Evolutionary conservation across 1,284 basidiomycete species (phyloP), one percentile per base, ranked within the genome.

Genomic region (Ustilago bromivora): DNA sequence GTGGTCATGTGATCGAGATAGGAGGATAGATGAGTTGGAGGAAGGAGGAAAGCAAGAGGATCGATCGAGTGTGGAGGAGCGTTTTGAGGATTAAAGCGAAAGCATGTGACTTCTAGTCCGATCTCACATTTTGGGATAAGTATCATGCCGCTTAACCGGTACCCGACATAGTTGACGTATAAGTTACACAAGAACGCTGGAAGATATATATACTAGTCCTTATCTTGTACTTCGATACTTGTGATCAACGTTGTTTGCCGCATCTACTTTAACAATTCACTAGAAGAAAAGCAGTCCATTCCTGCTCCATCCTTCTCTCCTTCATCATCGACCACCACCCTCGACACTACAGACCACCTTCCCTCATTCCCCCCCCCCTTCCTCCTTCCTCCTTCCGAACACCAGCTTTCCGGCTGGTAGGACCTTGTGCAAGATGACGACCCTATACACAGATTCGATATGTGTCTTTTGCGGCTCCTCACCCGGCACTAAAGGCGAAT

Each of bases 391-490:
- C 52, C 28, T 36, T 36, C n/a, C 64, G 31, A n/a, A 41, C 57
- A n/a, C 35, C 36, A 8, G 9, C 11, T 41, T 13, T 34, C 49
- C 7, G 36, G 3, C n/a, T 17, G 31, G 10, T 19, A 13, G 49
- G 2, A 32, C 32, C 23, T 28, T 28, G 10, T 3, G 9, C 19
- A 65, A 41, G 34, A 77, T 77, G 75, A 13, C 61, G n/a, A 54
- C 40, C 17, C 32, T 35, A 8, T 77, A 55, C 51, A 71, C 70
- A 52, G 66, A 80, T 41, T 80, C 82, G 28, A 69, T 85, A 70
- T 85, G 84, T 43, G 85, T 87, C 51, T 87, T 87, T 55, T 87
- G 86, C 80, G 86, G 86, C 53, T 81, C 83, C 0, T 79, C 79
- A 19, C 79, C 82, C 0, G 86, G 86, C 15, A 69, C 52, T 19